Conservation (phyloP, 2,329 filamentous ascomycete genomes). For the Fusarium zealandicum region DNA sequence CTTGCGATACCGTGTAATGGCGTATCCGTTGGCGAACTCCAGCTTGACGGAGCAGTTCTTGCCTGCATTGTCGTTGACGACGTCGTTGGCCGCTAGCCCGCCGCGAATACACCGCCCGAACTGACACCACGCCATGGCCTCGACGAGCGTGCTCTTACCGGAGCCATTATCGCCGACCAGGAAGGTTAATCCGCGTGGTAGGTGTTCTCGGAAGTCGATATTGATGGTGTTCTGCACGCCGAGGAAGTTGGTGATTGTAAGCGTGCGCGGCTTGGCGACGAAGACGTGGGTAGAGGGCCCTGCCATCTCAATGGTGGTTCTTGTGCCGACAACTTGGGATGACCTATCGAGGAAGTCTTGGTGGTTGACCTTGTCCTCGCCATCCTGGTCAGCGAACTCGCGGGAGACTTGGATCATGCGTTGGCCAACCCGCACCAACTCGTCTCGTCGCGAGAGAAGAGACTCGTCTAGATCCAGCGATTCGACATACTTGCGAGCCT, state of each 20-base stretch:
- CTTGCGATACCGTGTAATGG: slow-evolving; percentile 29
- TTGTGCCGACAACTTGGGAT: slow-evolving; percentile 8
- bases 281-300: slow-evolving; percentile 19
- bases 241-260: slow-evolving; percentile 36
- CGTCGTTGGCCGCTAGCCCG: slow-evolving; percentile 20
- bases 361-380: slow-evolving; percentile 2
- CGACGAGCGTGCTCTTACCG: slow-evolving; percentile 30
- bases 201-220: slow-evolving; percentile 20
- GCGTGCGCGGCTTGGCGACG: slow-evolving; percentile 22
- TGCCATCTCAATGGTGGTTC: not conserved
- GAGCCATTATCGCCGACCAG: slow-evolving; percentile 33
- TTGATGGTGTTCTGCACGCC: slow-evolving; percentile 24
- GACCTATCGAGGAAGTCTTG: slow-evolving; percentile 21
- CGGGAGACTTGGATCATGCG: slow-evolving; percentile 25
- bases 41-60: slow-evolving; percentile 32
- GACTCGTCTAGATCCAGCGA: slow-evolving; percentile 9
- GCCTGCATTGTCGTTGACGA: slow-evolving; percentile 28
- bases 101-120: slow-evolving; percentile 28
- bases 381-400: slow-evolving; percentile 4
- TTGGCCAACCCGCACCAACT: slow-evolving; percentile 30
- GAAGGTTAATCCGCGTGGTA: slow-evolving; percentile 27
- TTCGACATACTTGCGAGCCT: slow-evolving; percentile 25
- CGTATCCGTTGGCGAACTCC: slow-evolving; percentile 33
- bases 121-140: slow-evolving; percentile 32
- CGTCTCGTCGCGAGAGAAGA: slow-evolving; percentile 17